These are phyloP conservation scores for Colletotrichum tamarilloi DNA, from an alignment of 2,329 filamentous ascomycete species.

Conservation along the genomic window DNA sequence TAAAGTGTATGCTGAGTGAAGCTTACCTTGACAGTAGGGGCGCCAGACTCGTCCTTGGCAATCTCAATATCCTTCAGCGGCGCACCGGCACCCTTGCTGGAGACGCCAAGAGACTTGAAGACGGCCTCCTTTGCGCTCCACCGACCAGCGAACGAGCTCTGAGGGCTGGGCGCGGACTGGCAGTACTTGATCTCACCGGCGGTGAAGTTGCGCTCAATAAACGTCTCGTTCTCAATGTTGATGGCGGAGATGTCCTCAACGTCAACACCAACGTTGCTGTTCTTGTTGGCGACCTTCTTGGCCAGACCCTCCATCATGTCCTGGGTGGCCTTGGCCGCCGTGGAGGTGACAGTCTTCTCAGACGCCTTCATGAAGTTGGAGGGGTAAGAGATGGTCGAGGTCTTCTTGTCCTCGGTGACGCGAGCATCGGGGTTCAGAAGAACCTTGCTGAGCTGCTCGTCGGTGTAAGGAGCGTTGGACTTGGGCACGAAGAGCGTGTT, in stretches of 20 bases:
- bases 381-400: conserved; percentile 80
- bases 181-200: conserved; percentile 87
- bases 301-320: conserved; percentile 84
- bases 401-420: conserved; percentile 88
- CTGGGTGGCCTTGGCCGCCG: conserved; percentile 71
- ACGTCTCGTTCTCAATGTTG: conserved; percentile 94
- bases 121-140: conserved; percentile 99
- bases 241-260: conserved; percentile 89
- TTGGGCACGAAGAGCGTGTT: conserved; percentile 98
- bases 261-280: conserved; percentile 91
- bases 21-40: conserved; percentile 86
- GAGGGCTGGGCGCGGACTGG: conserved; percentile 79
- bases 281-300: conserved; percentile 66
- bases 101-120: conserved; percentile 94
- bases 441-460: conserved; percentile 86
- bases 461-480: conserved; percentile 87
- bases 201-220: conserved; percentile 96
- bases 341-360: conserved; percentile 62
- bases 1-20: neutral
- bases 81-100: conserved; percentile 88
- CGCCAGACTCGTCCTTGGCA: conserved; percentile 80
- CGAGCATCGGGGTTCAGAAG: conserved; percentile 95
- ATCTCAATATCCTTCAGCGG: conserved; percentile 96
- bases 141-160: conserved; percentile 91
- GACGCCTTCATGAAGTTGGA: conserved; percentile 74